Base-by-base conservation (phyloP, 1,284 basidiomycete species). In the Athelia psychrophila region DNA sequence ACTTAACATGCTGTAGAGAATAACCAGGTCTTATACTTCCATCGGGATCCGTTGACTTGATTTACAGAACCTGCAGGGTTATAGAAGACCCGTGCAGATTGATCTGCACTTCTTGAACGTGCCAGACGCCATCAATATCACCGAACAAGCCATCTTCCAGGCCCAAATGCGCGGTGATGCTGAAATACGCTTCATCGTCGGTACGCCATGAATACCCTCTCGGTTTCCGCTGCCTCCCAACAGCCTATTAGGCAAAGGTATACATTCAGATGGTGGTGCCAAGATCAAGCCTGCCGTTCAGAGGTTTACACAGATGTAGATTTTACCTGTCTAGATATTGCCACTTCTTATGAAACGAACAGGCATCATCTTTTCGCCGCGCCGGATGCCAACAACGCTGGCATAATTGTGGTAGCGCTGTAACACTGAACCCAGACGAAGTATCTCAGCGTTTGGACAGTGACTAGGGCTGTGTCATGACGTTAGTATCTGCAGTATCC, bases 241-340 rank as follows among this genome's bases (percentile, higher is more conserved):
- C 45, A n/a, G 40, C 50, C 3, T 19, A 3, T n/a, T 52, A 76
- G 85, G 86, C 8, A 91, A 93, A 69, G 95, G 95, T 13, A 74
- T 95, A 19, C 96, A 99, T 68, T 95, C 93, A 23, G 71, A 84
- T 25, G 86, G 89, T 51, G 78, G 84, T 13, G 88, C 92, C 1
- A 97, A 96, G 72, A 83, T 98, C 65, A 95, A 92, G 65, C 96
- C 96, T 19, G 95, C 95, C 3, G 88, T 99, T 47, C 91, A 91
- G 66, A 86, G 91, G 48, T 73, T 98, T 51, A 92, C 95, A 83
- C 76, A 79, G 55, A 90, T 88, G 87, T 91, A 58, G 36, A 77
- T 65, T 10, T 35, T 30, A 9, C 32, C 27, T 40, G 40, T 32
- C 5, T 20, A 40, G 20, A 16, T 22, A 40, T 9, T 16, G 27